phyloP scores from a whole-genome alignment of 805 yeast species.

The Helenozyma rhizophorensis region DNA sequence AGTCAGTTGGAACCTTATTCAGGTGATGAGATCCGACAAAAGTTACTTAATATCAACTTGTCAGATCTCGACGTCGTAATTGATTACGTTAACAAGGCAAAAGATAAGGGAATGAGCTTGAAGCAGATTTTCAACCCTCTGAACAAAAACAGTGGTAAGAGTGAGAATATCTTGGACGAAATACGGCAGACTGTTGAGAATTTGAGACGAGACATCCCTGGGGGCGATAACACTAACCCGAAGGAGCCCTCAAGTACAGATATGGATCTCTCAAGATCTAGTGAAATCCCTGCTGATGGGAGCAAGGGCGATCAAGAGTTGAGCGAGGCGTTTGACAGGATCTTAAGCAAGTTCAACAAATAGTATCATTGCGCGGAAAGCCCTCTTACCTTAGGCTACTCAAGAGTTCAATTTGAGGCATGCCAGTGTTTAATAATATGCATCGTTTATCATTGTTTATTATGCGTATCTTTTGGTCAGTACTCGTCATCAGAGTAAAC shows the following conservation, averaged over 20 bases:
- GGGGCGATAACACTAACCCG: no score
- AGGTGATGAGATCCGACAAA: constrained; percentile 38
- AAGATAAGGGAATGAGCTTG: constrained; percentile 29
- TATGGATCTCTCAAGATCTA: no score
- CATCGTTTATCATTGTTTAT: neutral
- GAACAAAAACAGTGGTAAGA: constrained; percentile 1
- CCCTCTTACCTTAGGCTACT: no score
- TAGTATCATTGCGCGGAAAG: neutral
- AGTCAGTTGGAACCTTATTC: constrained; percentile 16
- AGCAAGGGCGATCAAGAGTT: constrained; percentile 8
- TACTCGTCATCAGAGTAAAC: constrained; percentile 30
- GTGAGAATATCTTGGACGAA: constrained; percentile 4
- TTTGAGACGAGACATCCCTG: constrained; percentile 3
- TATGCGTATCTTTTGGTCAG: constrained; percentile 3
- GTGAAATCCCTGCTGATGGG: no score
- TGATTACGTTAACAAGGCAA: constrained; percentile 26
- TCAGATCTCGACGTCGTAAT: constrained; percentile 33
- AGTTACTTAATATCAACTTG: constrained; percentile 26
- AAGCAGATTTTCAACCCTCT: constrained; percentile 19
- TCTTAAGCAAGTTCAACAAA: constrained; percentile 14
- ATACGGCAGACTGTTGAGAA: constrained; percentile 7
- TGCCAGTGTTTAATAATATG: no score
- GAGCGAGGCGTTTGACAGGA: constrained; percentile 18
- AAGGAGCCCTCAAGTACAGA: no score
- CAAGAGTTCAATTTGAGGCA: no score